Base-by-base conservation (phyloP, 208 protist species). In the Leishmania major region DNA sequence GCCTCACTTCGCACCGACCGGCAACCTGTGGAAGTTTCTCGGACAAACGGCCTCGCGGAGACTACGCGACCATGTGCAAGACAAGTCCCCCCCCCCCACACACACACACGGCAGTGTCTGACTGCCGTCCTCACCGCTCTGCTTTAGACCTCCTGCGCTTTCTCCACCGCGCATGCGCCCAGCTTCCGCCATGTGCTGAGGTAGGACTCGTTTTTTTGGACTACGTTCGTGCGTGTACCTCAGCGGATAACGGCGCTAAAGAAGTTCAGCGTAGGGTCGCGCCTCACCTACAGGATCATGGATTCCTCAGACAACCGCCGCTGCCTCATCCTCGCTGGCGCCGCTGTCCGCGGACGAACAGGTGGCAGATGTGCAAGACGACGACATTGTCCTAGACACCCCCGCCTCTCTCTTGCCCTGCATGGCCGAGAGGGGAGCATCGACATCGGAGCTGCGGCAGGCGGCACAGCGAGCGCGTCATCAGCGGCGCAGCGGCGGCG, bases 311-410 rank as follows among this genome's bases (percentile, higher is more conserved):
- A 19, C 31, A 17, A 28, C 66, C 25, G 66, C 66, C 8, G 19
- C 28, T 5, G 31, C 37, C 15, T 47, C 66, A 71, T 71, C 66
- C 15, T 71, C 66, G 67, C 70, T 62, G 53, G n/a, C 57, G 57
- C 51, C 67, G 67, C 0, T 35, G 57, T 31, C 78, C 19, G 40
- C 75, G 10, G 76, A 53, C 17, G 47, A 37, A 25, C 64, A 74
- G 10, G 62, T 67, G 17, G 76, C 75, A n/a, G 84, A 79, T 2
- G 62, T 89, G 2, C 64, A 87, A 43, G 90, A 93, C 74, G 90
- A 93, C 62, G 90, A 91, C 76, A 83, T 93, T 40, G 84, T 93
- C 31, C 83, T 93, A 31, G 82, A 89, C 55, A 86, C 83, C 17
- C 90, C 90, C 0, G 78, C 82, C 3, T 64, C 87, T 25, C 86